These are phyloP conservation scores for Aspergillus asperescens DNA, from an alignment of 495 filamentous ascomycete genomes.

Conservation along the genomic window DNA sequence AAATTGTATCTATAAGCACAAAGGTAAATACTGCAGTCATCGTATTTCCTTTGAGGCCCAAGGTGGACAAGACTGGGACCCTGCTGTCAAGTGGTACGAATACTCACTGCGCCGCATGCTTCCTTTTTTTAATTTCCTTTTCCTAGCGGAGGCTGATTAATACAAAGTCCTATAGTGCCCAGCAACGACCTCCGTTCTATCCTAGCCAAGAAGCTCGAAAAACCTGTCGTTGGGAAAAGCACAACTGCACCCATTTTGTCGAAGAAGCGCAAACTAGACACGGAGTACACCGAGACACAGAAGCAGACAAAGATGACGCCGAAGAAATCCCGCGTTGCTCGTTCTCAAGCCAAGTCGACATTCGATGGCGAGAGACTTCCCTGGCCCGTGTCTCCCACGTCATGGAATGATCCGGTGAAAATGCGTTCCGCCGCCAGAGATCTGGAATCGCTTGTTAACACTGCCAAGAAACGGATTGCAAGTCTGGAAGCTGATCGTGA, in stretches of 20 bases:
- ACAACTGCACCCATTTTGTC: background rate
- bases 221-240: background rate
- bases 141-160: background rate
- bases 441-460: background rate
- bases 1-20: background rate
- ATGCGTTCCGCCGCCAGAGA: background rate
- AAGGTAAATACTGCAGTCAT: background rate
- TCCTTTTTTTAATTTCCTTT: background rate
- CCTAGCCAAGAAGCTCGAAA: background rate
- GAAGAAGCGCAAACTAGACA: background rate
- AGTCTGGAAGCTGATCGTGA: background rate
- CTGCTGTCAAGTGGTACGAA: background rate
- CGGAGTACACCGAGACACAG: background rate
- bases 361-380: background rate
- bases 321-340: background rate
- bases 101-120: background rate
- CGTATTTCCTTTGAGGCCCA: background rate
- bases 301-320: background rate
- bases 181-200: background rate
- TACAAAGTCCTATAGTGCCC: background rate
- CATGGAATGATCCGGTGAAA: background rate
- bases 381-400: background rate
- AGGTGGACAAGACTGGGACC: background rate
- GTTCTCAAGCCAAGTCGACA: background rate
- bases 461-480: background rate